Base-by-base conservation (phyloP, 139 green algal genomes). In the Chlamydomonas sp. region DNA sequence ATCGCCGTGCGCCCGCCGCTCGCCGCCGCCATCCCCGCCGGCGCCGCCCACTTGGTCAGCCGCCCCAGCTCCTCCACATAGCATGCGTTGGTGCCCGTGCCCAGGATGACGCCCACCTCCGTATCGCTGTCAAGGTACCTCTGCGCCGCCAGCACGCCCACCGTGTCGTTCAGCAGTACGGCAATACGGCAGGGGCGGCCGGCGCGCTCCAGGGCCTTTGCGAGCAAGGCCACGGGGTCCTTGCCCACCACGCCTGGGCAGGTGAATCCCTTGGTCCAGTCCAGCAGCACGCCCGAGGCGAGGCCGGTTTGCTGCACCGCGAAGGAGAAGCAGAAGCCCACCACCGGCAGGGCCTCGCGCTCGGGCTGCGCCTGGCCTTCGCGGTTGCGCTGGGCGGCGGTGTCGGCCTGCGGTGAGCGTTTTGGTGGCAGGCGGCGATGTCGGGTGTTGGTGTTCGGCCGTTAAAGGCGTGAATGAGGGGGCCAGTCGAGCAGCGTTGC, bases 311-410 rank as follows among this genome's bases (percentile, higher is more conserved):
- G 97, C 49, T 98, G 86, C 60, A 95, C 92, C 15, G 97, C 94
- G 90, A 99, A 99, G 80, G 89, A 96, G 92, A 98, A 99, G 89
- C 96, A 98, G 93, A 99, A 98, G 60, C 97, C 97, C 0, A 99
- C 80, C 2, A 96, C 90, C 7, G 93, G 95, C 69, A 78, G 69
- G 63, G 87, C 31, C 6, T 63, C 63, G 62, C n/a, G 49, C 49
- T 10, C 5, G 8, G 49, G 49, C 73, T 10, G 73, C 49, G 1
- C 31, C 9, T 49, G 75, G 49, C 14, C 73, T 1, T 79, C 57
- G 2, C 8, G 63, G 75, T 1, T 1, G 60, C 62, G 77, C 60
- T 16, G 77, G 73, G 73, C 12, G 20, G 73, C 18, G 20, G 73
- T 49, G 31, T 49, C 31, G 31, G 31, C 31, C 31, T 49, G 31